phyloP scores from a whole-genome alignment of 2,329 filamentous ascomycete genomes.

The Pseudopithomyces chartarum region DNA sequence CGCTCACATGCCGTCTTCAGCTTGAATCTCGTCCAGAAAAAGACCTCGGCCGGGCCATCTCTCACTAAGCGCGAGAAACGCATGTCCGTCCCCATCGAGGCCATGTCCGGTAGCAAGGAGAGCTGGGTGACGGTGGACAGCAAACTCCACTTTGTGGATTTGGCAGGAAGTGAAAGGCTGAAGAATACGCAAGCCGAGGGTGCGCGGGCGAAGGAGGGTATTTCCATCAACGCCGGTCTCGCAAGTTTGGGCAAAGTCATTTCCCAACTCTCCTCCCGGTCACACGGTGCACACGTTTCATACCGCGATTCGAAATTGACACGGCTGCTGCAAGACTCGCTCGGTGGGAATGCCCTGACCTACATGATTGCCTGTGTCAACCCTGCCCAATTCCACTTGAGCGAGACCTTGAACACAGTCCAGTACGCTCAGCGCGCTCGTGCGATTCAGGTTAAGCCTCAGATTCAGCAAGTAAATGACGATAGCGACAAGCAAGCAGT shows the following conservation, averaged over 20 bases:
- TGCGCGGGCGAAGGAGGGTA: constrained; percentile 92
- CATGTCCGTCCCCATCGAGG: constrained; percentile 82
- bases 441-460: constrained; percentile 95
- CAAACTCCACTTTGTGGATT: constrained; percentile 97
- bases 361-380: constrained; percentile 99
- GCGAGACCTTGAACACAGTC: constrained; percentile 95
- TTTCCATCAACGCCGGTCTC: constrained; percentile 95
- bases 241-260: constrained; percentile 97
- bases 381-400: constrained; percentile 93
- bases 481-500: constrained; percentile 92
- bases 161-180: constrained; percentile 92
- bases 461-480: constrained; percentile 87
- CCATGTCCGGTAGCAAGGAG: constrained; percentile 66
- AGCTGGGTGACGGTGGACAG: constrained; percentile 86
- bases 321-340: constrained; percentile 89
- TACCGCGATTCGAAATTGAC: constrained; percentile 98
- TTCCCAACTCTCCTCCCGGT: constrained; percentile 90
- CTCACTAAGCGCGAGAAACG: constrained; percentile 75
- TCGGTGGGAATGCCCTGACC: constrained; percentile 95
- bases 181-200: constrained; percentile 98
- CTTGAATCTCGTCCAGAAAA: constrained; percentile 88
- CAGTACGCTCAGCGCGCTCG: constrained; percentile 94
- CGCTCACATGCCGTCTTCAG: constrained; percentile 98
- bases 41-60: constrained; percentile 55
- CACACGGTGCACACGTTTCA: constrained; percentile 87